Evolutionary conservation across 1,284 basidiomycete species (phyloP).

Genomic region (Erythrobasidium hasegawianum): DNA sequence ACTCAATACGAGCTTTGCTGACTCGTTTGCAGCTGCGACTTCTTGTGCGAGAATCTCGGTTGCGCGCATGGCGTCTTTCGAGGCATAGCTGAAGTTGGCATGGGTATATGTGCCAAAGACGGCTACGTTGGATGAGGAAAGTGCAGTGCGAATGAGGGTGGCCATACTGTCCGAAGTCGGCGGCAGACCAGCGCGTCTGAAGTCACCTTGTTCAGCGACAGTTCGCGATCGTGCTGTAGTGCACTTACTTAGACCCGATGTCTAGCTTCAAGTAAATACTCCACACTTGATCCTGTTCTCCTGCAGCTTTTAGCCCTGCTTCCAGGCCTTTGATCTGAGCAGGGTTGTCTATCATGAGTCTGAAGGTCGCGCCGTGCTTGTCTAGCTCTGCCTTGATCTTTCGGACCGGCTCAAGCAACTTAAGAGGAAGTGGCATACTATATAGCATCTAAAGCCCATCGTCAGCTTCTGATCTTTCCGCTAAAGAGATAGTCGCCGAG

Average conservation of each 20-base stretch:
- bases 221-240: neutral
- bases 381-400: conserved; percentile 74
- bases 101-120: conserved; percentile 82
- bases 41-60: conserved; percentile 66
- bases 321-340: conserved; percentile 66
- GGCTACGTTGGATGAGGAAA: conserved; percentile 58
- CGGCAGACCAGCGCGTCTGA: conserved; percentile 75
- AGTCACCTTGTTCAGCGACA: no score
- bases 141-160: conserved; percentile 56
- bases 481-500: conserved; percentile 32
- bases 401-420: conserved; percentile 3
- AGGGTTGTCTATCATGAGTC: conserved; percentile 70
- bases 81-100: conserved; percentile 53
- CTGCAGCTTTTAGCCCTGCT: conserved; percentile 50
- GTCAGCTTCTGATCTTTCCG: neutral
- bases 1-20: conserved; percentile 14
- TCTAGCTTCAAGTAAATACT: conserved; percentile 77
- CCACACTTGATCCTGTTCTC: conserved; percentile 55
- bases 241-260: conserved; percentile 65
- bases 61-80: conserved; percentile 50
- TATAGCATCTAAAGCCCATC: conserved; percentile 24
- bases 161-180: conserved; percentile 59
- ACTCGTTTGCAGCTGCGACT: conserved; percentile 62
- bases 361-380: conserved; percentile 59
- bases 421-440: conserved; percentile 17